Conservation (phyloP, 352 stramenopile species). For the Elongisporangium senticosum region DNA sequence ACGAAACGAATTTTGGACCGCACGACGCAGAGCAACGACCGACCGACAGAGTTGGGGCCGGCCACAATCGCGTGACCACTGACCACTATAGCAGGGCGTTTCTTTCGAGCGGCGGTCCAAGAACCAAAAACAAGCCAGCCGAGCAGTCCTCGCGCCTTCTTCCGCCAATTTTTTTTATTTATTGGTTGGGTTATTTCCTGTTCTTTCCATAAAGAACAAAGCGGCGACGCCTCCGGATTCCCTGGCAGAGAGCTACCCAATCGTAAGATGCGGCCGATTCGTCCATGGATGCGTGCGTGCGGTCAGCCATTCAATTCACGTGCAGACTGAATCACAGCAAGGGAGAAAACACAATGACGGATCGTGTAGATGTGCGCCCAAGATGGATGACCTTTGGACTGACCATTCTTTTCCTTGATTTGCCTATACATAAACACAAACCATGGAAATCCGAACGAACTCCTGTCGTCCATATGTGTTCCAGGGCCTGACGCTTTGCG, state of each 20-base stretch:
- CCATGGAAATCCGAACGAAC: not conserved
- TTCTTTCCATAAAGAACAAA: not conserved
- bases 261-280: not conserved
- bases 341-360: no score
- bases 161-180: not conserved
- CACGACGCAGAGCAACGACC: not conserved
- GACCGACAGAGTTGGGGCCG: not conserved
- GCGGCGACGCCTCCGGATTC: not conserved
- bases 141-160: not conserved
- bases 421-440: not conserved
- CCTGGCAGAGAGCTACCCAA: not conserved
- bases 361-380: not conserved
- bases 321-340: not conserved
- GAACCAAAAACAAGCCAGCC: not conserved
- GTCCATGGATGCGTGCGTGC: not conserved
- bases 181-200: not conserved
- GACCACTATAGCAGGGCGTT: not conserved
- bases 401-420: not conserved
- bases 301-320: not conserved
- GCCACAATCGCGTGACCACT: not conserved
- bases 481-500: not conserved
- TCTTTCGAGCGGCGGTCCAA: not conserved
- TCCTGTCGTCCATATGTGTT: not conserved
- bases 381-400: not conserved
- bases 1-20: not conserved